Evolutionary conservation across 2,329 filamentous ascomycete genomes (phyloP).

Genomic region (Fusarium nematophilum): DNA sequence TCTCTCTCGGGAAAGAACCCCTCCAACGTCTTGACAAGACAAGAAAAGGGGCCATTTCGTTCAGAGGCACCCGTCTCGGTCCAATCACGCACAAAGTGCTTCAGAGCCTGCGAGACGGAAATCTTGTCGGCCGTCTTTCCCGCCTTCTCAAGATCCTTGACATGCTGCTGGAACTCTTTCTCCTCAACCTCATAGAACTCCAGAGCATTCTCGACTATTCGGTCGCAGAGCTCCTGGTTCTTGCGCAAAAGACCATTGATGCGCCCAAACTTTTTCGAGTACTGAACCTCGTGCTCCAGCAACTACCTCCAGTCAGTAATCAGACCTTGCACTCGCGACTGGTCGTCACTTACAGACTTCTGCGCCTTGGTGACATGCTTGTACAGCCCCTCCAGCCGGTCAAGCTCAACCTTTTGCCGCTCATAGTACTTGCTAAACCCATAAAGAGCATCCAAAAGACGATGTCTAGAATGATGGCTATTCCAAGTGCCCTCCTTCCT

Average conservation of each 20-base stretch:
- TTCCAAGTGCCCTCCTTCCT: constrained; percentile 48
- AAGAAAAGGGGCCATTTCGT: constrained; percentile 55
- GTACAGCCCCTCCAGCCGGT: constrained; percentile 51
- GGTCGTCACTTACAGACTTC: constrained; percentile 30
- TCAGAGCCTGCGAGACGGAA: constrained; percentile 64
- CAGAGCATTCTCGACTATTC: constrained; percentile 58
- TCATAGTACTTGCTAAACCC: constrained; percentile 52
- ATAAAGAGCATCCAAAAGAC: constrained; percentile 54
- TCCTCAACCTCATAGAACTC: constrained; percentile 58
- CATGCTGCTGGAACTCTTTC: constrained; percentile 58
- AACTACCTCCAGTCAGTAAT: constrained; percentile 45
- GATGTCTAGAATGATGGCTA: constrained; percentile 51
- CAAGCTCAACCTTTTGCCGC: constrained; percentile 51
- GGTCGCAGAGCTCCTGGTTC: constrained; percentile 59
- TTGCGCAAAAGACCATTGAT: constrained; percentile 55
- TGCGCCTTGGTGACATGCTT: constrained; percentile 51
- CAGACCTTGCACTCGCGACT: background rate
- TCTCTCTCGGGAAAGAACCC: constrained; percentile 45
- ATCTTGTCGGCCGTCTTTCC: constrained; percentile 57
- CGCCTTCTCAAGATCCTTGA: constrained; percentile 51
- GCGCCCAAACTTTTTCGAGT: constrained; percentile 63
- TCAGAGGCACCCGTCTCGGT: constrained; percentile 60
- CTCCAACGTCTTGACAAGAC: constrained; percentile 50
- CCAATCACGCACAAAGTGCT: constrained; percentile 70
- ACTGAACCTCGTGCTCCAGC: constrained; percentile 67